Percentiles rank a stretch among this genome's conserved stretches.
Evolutionary conservation across 2,329 filamentous ascomycete genomes (phyloP).

Genomic region (Alternaria angustiovoidea): DNA sequence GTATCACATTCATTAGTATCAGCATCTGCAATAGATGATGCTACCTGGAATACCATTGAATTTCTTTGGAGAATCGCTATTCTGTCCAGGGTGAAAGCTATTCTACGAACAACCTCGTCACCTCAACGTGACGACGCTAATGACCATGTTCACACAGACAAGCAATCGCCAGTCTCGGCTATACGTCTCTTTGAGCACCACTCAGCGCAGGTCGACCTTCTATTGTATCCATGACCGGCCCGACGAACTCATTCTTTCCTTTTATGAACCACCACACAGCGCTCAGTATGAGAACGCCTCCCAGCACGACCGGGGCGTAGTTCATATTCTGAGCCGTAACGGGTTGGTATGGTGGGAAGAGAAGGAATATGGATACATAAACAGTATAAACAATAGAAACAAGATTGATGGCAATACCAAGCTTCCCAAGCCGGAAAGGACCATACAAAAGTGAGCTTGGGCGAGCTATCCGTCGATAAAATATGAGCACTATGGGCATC

Average conservation of each 20-base stretch:
- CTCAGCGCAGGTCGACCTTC: not conserved
- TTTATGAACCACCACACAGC: not conserved
- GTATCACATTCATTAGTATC: too few species aligned
- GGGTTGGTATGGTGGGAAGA: slow-evolving; percentile 28
- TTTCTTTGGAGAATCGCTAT: not conserved
- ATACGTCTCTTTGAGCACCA: not conserved
- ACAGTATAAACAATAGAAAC: slow-evolving; percentile 25
- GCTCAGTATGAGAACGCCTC: not conserved
- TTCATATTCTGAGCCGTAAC: slow-evolving; percentile 32
- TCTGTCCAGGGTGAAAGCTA: not conserved
- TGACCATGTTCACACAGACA: too few species aligned
- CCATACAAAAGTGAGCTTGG: not conserved
- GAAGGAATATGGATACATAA: slow-evolving; percentile 31
- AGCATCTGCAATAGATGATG: too few species aligned
- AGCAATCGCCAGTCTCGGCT: not conserved
- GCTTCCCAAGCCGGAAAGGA: slow-evolving; percentile 23
- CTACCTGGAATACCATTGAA: not conserved
- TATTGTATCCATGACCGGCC: not conserved
- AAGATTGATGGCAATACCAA: slow-evolving; percentile 20
- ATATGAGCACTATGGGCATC: slow-evolving; percentile 20
- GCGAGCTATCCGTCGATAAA: slow-evolving; percentile 18
- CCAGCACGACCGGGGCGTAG: slow-evolving; percentile 17
- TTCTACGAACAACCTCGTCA: not conserved
- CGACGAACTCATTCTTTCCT: slow-evolving; percentile 1
- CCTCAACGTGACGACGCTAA: not conserved